Percentiles rank a stretch among this genome's conserved stretches.
These are phyloP conservation scores for Blastobotrys serpentis DNA, from an alignment of 1,139 yeast species.

Conservation along the genomic window DNA sequence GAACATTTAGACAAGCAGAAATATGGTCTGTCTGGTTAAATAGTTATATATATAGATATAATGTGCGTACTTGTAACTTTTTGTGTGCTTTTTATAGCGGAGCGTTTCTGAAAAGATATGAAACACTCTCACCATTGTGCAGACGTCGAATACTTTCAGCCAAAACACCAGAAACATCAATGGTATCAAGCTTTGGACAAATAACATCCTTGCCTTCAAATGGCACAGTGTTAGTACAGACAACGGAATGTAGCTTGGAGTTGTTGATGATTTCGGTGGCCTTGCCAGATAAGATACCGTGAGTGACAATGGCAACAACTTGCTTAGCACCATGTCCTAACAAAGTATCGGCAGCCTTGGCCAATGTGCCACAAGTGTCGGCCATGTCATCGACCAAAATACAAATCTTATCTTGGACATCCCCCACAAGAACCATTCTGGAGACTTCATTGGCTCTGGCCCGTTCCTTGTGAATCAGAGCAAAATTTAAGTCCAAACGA, in stretches of 20 bases:
- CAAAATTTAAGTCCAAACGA: conserved; percentile 86
- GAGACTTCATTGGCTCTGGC: conserved; percentile 93
- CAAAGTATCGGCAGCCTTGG: conserved; percentile 91
- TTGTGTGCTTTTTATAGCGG: conserved; percentile 27
- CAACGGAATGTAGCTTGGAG: conserved; percentile 73
- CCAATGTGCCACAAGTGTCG: conserved; percentile 95
- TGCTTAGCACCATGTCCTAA: conserved; percentile 75
- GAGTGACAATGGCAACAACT: conserved; percentile 94
- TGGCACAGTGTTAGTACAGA: conserved; percentile 95
- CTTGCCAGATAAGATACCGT: conserved; percentile 86
- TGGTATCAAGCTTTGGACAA: conserved; percentile 75
- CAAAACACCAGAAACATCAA: conserved; percentile 83
- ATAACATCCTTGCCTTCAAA: conserved; percentile 67
- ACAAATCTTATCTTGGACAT: conserved; percentile 83
- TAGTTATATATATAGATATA: conserved; percentile 1
- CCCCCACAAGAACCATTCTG: conserved; percentile 95
- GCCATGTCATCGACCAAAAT: conserved; percentile 97
- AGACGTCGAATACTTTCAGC: conserved; percentile 96
- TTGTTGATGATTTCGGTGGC: conserved; percentile 82
- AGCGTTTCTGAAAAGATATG: conserved; percentile 75
- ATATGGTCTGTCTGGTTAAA: conserved; percentile 39
- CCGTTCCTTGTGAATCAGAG: conserved; percentile 94
- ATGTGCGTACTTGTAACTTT: too few relatives aligned
- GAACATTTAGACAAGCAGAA: conserved; percentile 53
- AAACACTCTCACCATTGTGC: conserved; percentile 93